Evolutionary conservation across 129 eudicot species (phyloP).

Genomic region (Kitagawia praeruptora): DNA sequence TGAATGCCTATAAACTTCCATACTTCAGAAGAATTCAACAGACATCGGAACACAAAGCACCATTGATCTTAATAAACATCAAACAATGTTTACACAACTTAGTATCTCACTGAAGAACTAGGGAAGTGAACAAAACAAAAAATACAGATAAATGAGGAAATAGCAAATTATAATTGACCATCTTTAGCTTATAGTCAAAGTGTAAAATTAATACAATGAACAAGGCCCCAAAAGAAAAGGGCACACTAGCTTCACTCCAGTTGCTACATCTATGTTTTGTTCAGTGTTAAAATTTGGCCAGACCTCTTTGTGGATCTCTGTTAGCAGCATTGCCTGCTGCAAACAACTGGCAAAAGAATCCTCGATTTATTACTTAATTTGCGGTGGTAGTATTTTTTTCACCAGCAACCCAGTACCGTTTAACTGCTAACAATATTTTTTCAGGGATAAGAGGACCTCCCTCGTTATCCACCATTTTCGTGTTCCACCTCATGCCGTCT

Average conservation of each 20-base stretch:
- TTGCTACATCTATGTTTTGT: slow-evolving; percentile 13
- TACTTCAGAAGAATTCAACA: neutral
- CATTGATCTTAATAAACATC: no score
- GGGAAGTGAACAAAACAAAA: neutral
- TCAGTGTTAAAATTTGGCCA: slow-evolving; percentile 7
- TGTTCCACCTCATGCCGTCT: slow-evolving; percentile 68
- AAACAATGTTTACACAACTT: neutral
- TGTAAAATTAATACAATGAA: slow-evolving; percentile 5
- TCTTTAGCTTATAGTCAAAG: slow-evolving; percentile 11
- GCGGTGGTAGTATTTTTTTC: slow-evolving; percentile 39
- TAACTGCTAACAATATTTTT: slow-evolving; percentile 57
- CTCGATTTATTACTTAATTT: slow-evolving; percentile 16
- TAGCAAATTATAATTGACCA: neutral
- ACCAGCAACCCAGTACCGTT: slow-evolving; percentile 64
- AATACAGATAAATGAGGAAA: neutral
- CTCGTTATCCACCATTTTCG: slow-evolving; percentile 57
- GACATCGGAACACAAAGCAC: neutral
- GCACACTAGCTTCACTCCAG: slow-evolving; percentile 3
- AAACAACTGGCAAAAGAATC: neutral
- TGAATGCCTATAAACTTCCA: no score
- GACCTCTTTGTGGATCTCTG: neutral
- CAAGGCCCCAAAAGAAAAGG: neutral
- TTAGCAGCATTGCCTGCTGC: slow-evolving; percentile 1
- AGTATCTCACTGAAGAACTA: neutral
- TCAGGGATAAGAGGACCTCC: slow-evolving; percentile 56